A percentile compares a stretch with the other conserved stretches of the same genome.
These are phyloP conservation scores for Nidularia pulvinata DNA, from an alignment of 768 basidiomycete genomes.

Conservation along the genomic window DNA sequence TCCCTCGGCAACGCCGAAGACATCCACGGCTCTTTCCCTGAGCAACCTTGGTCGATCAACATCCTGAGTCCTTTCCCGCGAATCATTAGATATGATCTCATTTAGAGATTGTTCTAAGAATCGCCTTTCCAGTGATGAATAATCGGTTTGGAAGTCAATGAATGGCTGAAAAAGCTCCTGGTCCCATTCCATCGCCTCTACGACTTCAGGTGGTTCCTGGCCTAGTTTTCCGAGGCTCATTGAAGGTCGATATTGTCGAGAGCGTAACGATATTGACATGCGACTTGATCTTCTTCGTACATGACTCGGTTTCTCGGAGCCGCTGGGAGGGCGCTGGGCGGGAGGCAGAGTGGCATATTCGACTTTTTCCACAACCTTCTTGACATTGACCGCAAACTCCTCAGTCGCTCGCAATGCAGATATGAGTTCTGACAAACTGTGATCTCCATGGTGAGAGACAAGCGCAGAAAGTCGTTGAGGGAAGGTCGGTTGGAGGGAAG, in stretches of 20 bases:
- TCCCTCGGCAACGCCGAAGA: slow-evolving; percentile 80
- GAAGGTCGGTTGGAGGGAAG: slow-evolving; percentile 79
- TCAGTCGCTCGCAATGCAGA: slow-evolving; percentile 72
- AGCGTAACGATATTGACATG: slow-evolving; percentile 66
- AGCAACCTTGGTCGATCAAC: slow-evolving; percentile 62
- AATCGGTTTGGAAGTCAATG: slow-evolving; percentile 87
- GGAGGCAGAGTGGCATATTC: slow-evolving; percentile 29
- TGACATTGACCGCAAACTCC: slow-evolving; percentile 74
- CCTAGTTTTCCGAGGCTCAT: slow-evolving; percentile 15
- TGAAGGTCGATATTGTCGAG: slow-evolving; percentile 29
- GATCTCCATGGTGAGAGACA: slow-evolving; percentile 61
- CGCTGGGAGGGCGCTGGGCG: slow-evolving; percentile 2
- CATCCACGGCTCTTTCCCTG: slow-evolving; percentile 73
- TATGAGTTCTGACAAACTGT: slow-evolving; percentile 71
- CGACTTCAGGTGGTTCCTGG: slow-evolving; percentile 15
- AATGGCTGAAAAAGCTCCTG: slow-evolving; percentile 93
- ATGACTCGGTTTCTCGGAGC: slow-evolving; percentile 25
- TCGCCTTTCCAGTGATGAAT: slow-evolving; percentile 74
- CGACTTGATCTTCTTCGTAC: slow-evolving; percentile 56
- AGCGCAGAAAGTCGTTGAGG: slow-evolving; percentile 76
- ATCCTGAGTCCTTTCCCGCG: slow-evolving; percentile 32
- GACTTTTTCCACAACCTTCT: slow-evolving; percentile 79
- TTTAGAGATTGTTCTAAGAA: slow-evolving; percentile 60
- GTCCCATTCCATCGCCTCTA: slow-evolving; percentile 76
- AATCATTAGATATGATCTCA: slow-evolving; percentile 41